Evolutionary conservation across 768 basidiomycete genomes (phyloP).

Genomic region (Crassisporium funariophilum): DNA sequence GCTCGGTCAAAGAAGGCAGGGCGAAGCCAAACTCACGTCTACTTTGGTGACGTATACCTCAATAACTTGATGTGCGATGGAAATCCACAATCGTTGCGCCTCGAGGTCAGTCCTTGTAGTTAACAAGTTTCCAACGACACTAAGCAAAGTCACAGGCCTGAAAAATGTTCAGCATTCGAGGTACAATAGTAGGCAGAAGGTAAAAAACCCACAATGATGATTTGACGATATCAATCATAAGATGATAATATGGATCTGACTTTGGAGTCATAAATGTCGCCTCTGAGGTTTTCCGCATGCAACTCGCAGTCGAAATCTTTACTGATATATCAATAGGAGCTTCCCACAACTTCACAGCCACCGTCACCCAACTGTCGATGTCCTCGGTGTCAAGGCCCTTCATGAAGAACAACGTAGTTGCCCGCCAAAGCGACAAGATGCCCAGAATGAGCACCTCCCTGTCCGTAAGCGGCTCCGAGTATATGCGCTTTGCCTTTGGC

Average conservation of each 20-base stretch:
- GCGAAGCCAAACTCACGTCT: slow-evolving; percentile 38
- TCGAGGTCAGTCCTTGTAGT: slow-evolving; percentile 61
- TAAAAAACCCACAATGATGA: slow-evolving; percentile 43
- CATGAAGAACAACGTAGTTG: slow-evolving; percentile 55
- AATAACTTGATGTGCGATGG: slow-evolving; percentile 60
- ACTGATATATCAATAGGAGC: slow-evolving; percentile 63
- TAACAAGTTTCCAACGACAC: slow-evolving; percentile 59
- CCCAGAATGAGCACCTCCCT: slow-evolving; percentile 70
- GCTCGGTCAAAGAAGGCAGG: background rate
- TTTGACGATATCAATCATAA: slow-evolving; percentile 47
- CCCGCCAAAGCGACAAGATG: slow-evolving; percentile 70
- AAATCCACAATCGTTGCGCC: slow-evolving; percentile 68
- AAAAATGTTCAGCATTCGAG: slow-evolving; percentile 15
- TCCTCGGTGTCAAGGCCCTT: slow-evolving; percentile 41
- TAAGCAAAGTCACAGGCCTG: slow-evolving; percentile 48
- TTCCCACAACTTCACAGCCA: slow-evolving; percentile 59
- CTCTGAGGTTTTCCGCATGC: slow-evolving; percentile 48
- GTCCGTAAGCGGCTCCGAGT: slow-evolving; percentile 60
- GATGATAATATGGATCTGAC: slow-evolving; percentile 35
- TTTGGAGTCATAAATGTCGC: slow-evolving; percentile 45
- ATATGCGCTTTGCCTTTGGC: slow-evolving; percentile 62
- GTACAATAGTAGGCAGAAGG: background rate
- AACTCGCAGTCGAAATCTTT: slow-evolving; percentile 59
- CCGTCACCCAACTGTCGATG: slow-evolving; percentile 47
- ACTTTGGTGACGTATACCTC: slow-evolving; percentile 54